These are phyloP conservation scores for Lachancea fermentati DNA, from an alignment of 805 yeast species.

Conservation along the genomic window DNA sequence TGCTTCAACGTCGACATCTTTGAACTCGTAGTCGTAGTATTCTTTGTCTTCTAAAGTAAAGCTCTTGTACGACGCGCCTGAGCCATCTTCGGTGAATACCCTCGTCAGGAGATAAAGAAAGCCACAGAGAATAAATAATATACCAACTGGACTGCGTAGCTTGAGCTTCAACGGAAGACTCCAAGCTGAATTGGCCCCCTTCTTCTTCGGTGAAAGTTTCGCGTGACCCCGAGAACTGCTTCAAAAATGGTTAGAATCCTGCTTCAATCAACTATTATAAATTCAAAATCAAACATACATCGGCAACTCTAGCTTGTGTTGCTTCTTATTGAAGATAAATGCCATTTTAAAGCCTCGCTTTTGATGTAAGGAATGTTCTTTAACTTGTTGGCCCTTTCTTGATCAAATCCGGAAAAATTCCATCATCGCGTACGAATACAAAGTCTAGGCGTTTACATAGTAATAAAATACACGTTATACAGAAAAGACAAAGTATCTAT, in stretches of 20 bases:
- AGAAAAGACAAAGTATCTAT: no score
- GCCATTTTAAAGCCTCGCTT: conserved; percentile 4
- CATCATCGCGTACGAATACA: background rate
- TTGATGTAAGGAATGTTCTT: no score
- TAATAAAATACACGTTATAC: background rate
- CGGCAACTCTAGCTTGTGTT: conserved; percentile 10
- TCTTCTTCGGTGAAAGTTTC: background rate
- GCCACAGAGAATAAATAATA: background rate
- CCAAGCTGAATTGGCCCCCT: background rate
- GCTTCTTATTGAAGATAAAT: conserved; percentile 7
- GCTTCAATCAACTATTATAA: background rate
- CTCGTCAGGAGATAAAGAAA: background rate
- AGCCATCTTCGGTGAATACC: background rate
- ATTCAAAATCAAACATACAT: conserved; percentile 6
- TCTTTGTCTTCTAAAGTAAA: conserved; percentile 23
- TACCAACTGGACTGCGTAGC: background rate
- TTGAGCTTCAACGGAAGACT: background rate
- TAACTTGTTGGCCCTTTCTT: background rate
- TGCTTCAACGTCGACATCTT: conserved; percentile 30
- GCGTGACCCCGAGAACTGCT: background rate
- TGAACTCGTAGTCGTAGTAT: conserved; percentile 32
- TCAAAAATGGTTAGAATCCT: background rate
- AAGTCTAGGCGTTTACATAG: background rate
- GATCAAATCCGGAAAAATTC: background rate
- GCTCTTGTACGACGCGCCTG: background rate